Base-by-base conservation (phyloP, 1,139 yeast genomes). In the Debaryomyces psychrophilus region DNA sequence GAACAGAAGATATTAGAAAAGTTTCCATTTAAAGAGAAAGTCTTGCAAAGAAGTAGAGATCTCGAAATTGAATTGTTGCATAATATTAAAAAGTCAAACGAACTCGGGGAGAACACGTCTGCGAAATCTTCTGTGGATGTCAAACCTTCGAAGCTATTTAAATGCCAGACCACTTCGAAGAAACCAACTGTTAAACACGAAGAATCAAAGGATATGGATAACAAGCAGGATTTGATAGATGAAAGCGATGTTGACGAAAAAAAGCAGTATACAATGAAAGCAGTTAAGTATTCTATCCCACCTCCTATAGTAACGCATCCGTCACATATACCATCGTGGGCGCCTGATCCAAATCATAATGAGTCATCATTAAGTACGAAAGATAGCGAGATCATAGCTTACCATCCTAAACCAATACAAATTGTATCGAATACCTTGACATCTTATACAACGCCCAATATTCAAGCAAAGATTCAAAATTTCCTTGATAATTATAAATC, bases 281-380 rank as follows among this genome's bases (percentile, higher is more conserved):
- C 69, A 8, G 56, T 87, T 17, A 76, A 70, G 33, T 73, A 73
- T 41, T 59, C 78, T 2, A 69, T 81, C 5, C 87, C 90, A 1
- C 74, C 76, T 8, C 86, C 85, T 23, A 65, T 80, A 7, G 75
- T 89, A 4, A 85, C 95, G 0, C 92, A 90, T 60, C 97, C 97
- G 2, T 76, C 82, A 4, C 96, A 90, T 67, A 62, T 79, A 72
- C 55, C 81, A 73, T 44, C 87, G 69, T 65, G 96, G 92, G 57
- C 83, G 64, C 68, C 76, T 61, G 53, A 66, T 65, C 60, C 78
- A 62, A 58, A 60, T 64, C 45, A 60, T 54, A 81, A 58, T 73
- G 76, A 56, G 29, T 43, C 52, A 52, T 68, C 76, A 17, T 62
- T 65, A n/a, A 74, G 76, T 45, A 72, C 84, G 4, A 64, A 70